Conservation (phyloP, 306 rosid species). For the Urtica urens region DNA sequence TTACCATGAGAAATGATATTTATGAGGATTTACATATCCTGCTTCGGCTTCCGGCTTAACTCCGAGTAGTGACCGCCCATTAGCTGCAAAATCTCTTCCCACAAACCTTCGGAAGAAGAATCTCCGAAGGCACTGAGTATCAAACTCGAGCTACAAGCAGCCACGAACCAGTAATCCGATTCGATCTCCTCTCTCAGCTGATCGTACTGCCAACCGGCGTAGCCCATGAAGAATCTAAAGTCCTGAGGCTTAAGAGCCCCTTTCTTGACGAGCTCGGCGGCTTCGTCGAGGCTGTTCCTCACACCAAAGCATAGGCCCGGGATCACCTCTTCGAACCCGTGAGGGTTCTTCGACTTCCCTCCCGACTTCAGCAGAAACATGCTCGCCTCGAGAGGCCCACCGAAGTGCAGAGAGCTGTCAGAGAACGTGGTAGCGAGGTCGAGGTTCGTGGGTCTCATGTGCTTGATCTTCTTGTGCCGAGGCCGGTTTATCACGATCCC, state of each 20-base stretch:
- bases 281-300: constrained; percentile 77
- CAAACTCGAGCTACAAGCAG: constrained; percentile 92
- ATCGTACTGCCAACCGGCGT: constrained; percentile 98
- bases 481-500: constrained; percentile 92
- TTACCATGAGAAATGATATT: constrained; percentile 10
- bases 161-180: constrained; percentile 85
- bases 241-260: constrained; percentile 75
- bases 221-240: constrained; percentile 86
- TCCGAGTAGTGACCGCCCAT: constrained; percentile 96
- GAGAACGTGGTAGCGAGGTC: constrained; percentile 83
- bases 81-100: constrained; percentile 88
- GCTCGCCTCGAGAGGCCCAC: constrained; percentile 97
- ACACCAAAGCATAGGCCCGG: constrained; percentile 89
- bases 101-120: constrained; percentile 57
- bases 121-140: constrained; percentile 41
- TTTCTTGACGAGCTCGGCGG: constrained; percentile 74
- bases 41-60: constrained; percentile 90
- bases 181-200: constrained; percentile 92
- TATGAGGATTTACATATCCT: constrained; percentile 64
- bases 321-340: constrained; percentile 84
- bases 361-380: constrained; percentile 69
- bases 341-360: constrained; percentile 47
- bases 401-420: constrained; percentile 77
- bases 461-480: constrained; percentile 71
- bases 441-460: constrained; percentile 74